Conservation (phyloP, 139 green algal species). For the Auxenochlorella pyrenoidosa region DNA sequence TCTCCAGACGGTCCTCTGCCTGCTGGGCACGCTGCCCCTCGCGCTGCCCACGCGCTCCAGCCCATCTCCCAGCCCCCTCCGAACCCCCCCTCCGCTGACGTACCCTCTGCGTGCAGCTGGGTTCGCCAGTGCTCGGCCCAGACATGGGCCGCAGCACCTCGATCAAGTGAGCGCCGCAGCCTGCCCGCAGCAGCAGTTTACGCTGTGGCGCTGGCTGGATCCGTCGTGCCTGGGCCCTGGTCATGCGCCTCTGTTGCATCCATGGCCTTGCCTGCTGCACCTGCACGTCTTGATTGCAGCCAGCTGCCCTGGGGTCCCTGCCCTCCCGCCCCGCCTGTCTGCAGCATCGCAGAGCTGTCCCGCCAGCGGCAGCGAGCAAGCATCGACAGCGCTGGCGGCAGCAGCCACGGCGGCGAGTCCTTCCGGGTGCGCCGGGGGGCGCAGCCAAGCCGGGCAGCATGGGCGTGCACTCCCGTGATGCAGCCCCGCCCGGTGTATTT, state of each 20-base stretch:
- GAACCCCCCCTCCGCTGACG: neutral
- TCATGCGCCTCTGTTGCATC: neutral
- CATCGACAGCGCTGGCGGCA: constrained; percentile 1
- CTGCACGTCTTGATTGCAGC: no score
- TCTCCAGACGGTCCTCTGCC: neutral
- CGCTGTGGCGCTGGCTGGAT: no score
- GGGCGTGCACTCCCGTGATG: neutral
- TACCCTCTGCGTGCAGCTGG: neutral
- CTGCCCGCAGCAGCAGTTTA: no score
- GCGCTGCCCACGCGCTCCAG: no score
- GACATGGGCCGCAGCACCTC: constrained; percentile 15
- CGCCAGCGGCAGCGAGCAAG: neutral
- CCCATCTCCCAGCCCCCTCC: neutral
- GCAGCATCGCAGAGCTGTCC: neutral
- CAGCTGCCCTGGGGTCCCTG: neutral
- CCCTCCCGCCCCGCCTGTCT: no score
- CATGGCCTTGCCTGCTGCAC: no score
- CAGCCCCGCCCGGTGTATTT: neutral
- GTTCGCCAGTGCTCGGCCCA: neutral
- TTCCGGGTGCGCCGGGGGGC: neutral
- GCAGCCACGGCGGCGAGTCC: constrained; percentile 13
- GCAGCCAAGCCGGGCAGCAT: neutral
- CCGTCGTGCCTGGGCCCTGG: no score
- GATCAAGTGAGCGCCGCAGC: neutral
- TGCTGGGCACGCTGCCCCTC: no score